These are phyloP conservation scores for Alternaria postmessia DNA, from an alignment of 2,329 filamentous ascomycete species.

Conservation along the genomic window DNA sequence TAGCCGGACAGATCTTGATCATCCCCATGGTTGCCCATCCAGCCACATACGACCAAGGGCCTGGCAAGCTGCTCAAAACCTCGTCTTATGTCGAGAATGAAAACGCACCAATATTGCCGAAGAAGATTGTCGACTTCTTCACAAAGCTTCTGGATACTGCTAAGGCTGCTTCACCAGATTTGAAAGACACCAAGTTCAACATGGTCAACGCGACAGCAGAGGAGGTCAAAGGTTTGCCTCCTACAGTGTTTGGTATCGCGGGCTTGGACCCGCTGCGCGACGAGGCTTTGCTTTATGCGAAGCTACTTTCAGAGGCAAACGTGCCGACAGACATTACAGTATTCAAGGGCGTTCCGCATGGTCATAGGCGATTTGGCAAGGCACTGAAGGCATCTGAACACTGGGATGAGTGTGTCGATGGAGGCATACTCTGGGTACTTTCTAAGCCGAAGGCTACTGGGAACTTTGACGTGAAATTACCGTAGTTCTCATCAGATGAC, in stretches of 20 bases:
- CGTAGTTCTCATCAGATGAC: not conserved
- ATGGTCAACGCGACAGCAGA: conserved; percentile 44
- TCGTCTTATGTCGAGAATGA: conserved; percentile 55
- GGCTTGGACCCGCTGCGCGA: conserved; percentile 61
- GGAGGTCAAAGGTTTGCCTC: conserved; percentile 55
- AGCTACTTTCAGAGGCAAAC: conserved; percentile 54
- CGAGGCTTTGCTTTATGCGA: conserved; percentile 59
- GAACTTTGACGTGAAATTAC: conserved; percentile 46
- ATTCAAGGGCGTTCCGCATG: conserved; percentile 64
- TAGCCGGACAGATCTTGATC: conserved; percentile 59
- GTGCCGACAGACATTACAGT: conserved; percentile 60
- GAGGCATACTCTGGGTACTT: conserved; percentile 56
- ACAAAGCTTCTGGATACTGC: conserved; percentile 28
- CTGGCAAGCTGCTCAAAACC: conserved; percentile 47
- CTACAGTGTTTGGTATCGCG: conserved; percentile 59
- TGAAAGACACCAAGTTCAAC: conserved; percentile 45
- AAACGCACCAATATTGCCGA: conserved; percentile 59
- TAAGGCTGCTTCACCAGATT: conserved; percentile 27
- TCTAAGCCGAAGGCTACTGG: conserved; percentile 44
- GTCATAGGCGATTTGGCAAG: conserved; percentile 58
- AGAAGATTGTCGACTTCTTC: conserved; percentile 50
- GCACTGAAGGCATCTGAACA: conserved; percentile 50
- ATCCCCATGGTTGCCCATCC: conserved; percentile 51
- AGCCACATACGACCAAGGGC: conserved; percentile 50
- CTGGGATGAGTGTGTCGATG: conserved; percentile 56